Base-by-base conservation (phyloP, 2,329 filamentous ascomycete species). In the Nothopassalora personata region DNA sequence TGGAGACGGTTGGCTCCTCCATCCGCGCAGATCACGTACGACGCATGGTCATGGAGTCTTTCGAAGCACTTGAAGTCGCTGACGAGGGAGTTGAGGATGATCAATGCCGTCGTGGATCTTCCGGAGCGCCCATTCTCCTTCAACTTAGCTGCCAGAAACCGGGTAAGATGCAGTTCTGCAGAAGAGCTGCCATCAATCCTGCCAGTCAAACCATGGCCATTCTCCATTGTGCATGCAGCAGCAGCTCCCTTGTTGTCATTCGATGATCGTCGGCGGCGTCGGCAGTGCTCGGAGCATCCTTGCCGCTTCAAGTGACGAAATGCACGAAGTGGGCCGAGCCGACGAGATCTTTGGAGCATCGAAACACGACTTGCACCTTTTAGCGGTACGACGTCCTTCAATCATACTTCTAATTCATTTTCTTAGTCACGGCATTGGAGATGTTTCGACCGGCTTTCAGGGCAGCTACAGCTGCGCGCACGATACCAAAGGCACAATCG, bases 1-100 rank as follows among this genome's bases (percentile, higher is more conserved):
- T 82, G 80, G 19, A 97, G 81, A 39, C 85, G 82, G 70, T 97
- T 96, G 49, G 92, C 92, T 27, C 91, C 94, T 57, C 92, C 94
- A 76, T 99, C 94, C 30, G 91, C 94, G 59, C 91, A 96, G 55
- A 97, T 80, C 27, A 83, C 83, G 61, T 86, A 81, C 23, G 76
- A 77, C 54, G 89, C 87, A 62, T 79, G 76, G 28, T 70, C 68
- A 75, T 79, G 80, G 11, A 82, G 70, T 10, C 73, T 72, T 31
- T 72, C 67, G 62, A 82, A 76, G 11, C 76, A 78, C 72, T 81
- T 80, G 78, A 65, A 83, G 68, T 71, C 71, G 11, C 66, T 75
- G 59, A 88, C 80, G 30, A 83, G 83, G 63, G 86, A 84, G 66
- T 88, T 86, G 18, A 88, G 75, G 47, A 87, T 75, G 48, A 88